Evolutionary conservation across 805 yeast genomes (phyloP).

Genomic region (Yarrowia sp.): DNA sequence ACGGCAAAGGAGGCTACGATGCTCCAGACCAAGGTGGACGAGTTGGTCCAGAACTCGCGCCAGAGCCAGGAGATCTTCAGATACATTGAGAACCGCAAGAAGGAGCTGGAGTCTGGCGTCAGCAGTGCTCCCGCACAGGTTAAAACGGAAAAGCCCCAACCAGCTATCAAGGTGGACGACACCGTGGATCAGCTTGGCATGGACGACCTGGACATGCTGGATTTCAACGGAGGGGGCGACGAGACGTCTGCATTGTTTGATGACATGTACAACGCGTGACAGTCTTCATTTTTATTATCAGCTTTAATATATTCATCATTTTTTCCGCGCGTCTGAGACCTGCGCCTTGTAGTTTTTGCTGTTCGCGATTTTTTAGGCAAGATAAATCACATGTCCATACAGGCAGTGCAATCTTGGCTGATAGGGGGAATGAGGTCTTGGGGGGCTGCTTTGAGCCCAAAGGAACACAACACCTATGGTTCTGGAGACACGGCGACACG

Average conservation of each 20-base stretch:
- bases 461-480: too few relatives aligned
- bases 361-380: not conserved
- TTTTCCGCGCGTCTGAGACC: too few relatives aligned
- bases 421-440: too few relatives aligned
- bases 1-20: slow-evolving; percentile 21
- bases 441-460: too few relatives aligned
- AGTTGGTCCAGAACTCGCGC: slow-evolving; percentile 11
- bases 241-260: slow-evolving; percentile 21
- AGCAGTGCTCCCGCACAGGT: not conserved
- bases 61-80: slow-evolving; percentile 22
- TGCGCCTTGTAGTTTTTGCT: not conserved
- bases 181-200: not conserved
- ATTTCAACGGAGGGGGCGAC: slow-evolving; percentile 29
- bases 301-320: not conserved
- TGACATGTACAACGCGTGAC: slow-evolving; percentile 28
- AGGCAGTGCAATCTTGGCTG: not conserved
- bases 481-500: too few relatives aligned
- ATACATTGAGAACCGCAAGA: not conserved
- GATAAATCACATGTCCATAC: not conserved
- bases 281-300: not conserved
- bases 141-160: not conserved
- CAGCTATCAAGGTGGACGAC: not conserved
- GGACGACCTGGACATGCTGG: slow-evolving; percentile 42
- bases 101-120: slow-evolving; percentile 1
- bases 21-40: slow-evolving; percentile 19